Evolutionary conservation across 2,329 filamentous ascomycete genomes (phyloP).

Genomic region (Boeremia lycopersici): DNA sequence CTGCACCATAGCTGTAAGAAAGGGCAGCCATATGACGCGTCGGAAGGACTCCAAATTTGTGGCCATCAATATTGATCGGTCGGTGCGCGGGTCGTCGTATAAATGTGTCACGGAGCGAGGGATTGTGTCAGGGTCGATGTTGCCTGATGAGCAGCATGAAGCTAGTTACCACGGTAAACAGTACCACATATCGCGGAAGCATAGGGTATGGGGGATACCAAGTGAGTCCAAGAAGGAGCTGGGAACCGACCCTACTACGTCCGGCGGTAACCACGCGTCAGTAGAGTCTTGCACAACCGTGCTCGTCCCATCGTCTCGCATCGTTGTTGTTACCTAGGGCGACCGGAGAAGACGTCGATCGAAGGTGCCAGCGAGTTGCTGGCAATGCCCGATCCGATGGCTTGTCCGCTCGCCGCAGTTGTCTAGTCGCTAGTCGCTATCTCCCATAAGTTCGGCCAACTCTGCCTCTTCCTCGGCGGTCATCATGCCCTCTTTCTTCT

Average conservation of each 20-base stretch:
- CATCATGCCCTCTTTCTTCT: conserved; percentile 62
- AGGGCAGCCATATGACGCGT: neutral
- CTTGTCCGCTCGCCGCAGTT: conserved; percentile 25
- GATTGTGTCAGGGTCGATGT: neutral
- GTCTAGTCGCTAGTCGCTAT: conserved; percentile 66
- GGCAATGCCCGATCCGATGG: conserved; percentile 25
- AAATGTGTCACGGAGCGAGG: conserved; percentile 8
- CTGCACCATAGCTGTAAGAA: neutral
- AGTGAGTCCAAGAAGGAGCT: conserved; percentile 26
- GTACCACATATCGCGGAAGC: conserved; percentile 30
- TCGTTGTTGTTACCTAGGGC: conserved; percentile 33
- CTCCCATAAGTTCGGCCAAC: conserved; percentile 87
- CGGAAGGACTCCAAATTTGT: neutral
- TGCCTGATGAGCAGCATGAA: conserved; percentile 5
- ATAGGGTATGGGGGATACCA: conserved; percentile 33
- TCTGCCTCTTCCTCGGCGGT: conserved; percentile 93
- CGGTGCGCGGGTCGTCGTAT: neutral
- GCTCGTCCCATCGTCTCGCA: conserved; percentile 28
- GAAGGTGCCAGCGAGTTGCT: conserved; percentile 25
- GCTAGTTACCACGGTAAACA: conserved; percentile 34
- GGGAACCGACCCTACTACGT: conserved; percentile 28
- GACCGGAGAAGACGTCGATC: conserved; percentile 29
- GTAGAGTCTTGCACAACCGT: conserved; percentile 27
- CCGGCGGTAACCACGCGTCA: conserved; percentile 19
- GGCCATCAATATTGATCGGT: neutral